Base-by-base conservation (phyloP, 257 asterid species). In the Euphrasia confusa region DNA sequence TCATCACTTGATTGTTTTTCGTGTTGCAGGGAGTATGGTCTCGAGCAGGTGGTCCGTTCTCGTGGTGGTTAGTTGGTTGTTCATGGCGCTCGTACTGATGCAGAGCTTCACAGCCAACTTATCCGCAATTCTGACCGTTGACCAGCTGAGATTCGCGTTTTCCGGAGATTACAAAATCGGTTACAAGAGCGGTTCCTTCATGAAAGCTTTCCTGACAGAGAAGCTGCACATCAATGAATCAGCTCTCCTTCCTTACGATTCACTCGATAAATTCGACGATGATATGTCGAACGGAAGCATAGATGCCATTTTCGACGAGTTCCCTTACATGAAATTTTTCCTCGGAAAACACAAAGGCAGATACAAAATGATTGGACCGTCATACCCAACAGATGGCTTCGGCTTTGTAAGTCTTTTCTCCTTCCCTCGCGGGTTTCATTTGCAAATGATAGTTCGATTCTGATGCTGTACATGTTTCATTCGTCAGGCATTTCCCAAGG, bases 41-140 rank as follows among this genome's bases (percentile, higher is more conserved):
- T 52, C 71, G 0, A 80, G 71, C 61, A 78, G 48, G 28, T 80
- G 78, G 80, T 71, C 88, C 0, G 27, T 69, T 37, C 68, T 85
- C 24, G 81, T 82, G 53, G 12, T 75, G 47, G 72, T 74, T 0
- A 69, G 66, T 10, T 84, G 89, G 84, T 2, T 82, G 60, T 75
- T 76, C 66, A 73, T 72, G 76, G 81, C 81, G 5, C 78, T 70
- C 61, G 59, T 82, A 66, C 60, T 82, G 18, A 78, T 78, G 83
- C 89, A 84, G 68, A 82, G 89, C 67, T 84, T 65, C 74, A 82
- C 89, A 0, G 89, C 86, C 0, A 84, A 76, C 52, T 54, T 84
- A n/a, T 79, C 87, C 0, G 77, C 87, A 5, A 85, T 85, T 68
- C 50, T 82, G 37, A 85, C 94, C 0, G 74, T 80, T 2, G 84